These are phyloP conservation scores for Coemansia sp. DNA, from an alignment of 192 early-diverging fungal genomes.

Conservation along the genomic window DNA sequence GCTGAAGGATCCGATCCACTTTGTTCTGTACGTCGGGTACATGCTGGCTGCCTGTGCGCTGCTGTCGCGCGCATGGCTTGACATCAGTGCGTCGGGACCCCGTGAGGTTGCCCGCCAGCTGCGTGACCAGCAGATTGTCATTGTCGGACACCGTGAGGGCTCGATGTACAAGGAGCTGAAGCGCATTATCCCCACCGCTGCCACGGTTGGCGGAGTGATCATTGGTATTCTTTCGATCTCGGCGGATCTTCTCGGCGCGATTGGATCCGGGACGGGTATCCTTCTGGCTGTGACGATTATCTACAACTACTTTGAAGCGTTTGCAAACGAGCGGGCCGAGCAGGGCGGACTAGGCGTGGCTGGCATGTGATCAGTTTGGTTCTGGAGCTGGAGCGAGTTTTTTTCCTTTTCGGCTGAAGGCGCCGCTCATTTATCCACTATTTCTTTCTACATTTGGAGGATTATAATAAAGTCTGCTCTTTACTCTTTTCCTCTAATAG, in stretches of 20 bases:
- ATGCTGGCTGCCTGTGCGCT: conserved; percentile 96
- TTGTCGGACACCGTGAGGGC: conserved; percentile 90
- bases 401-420: background rate
- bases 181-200: conserved; percentile 96
- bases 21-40: conserved; percentile 88
- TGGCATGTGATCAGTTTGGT: conserved; percentile 29
- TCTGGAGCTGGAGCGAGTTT: background rate
- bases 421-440: background rate
- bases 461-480: too few relatives aligned
- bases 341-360: conserved; percentile 48
- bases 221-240: conserved; percentile 94
- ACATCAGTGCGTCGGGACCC: conserved; percentile 96
- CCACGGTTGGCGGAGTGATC: conserved; percentile 95
- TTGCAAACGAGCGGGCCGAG: conserved; percentile 86
- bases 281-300: conserved; percentile 98
- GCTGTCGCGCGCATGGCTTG: conserved; percentile 98
- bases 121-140: conserved; percentile 95
- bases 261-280: conserved; percentile 99
- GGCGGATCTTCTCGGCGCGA: conserved; percentile 97
- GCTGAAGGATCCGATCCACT: conserved; percentile 92
- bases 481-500: too few relatives aligned
- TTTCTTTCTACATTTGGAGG: background rate
- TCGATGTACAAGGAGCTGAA: conserved; percentile 99
- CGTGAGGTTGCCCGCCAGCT: conserved; percentile 97
- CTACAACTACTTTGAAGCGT: conserved; percentile 98